Evolutionary conservation across 2,329 filamentous ascomycete genomes (phyloP).

Genomic region (Fusarium mexicanum): DNA sequence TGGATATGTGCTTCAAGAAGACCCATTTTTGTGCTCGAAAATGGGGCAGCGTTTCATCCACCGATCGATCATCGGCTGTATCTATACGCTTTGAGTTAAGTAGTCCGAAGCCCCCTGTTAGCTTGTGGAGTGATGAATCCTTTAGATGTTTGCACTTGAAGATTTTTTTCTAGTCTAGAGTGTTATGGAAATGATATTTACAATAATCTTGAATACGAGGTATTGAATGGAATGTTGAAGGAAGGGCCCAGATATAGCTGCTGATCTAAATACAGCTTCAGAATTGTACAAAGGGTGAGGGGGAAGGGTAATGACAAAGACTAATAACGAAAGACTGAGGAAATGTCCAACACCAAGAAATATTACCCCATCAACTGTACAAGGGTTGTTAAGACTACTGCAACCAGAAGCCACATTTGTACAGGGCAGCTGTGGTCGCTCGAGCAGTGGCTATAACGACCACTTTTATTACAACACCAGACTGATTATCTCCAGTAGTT

Average conservation of each 20-base stretch:
- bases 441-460: not conserved
- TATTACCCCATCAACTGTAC: not conserved
- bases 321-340: not conserved
- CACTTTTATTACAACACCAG: not conserved
- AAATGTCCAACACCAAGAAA: not conserved
- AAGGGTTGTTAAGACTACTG: not conserved
- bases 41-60: not conserved
- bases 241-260: no score
- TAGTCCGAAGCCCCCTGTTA: constrained; percentile 2
- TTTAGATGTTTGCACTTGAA: not conserved
- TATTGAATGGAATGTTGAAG: not conserved
- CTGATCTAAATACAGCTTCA: no score
- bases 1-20: not conserved
- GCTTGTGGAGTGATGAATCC: not conserved
- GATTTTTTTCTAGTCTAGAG: not conserved
- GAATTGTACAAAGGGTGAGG: no score
- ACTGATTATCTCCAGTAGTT: not conserved
- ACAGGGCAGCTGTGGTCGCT: not conserved
- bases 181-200: accelerated
- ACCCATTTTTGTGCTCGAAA: not conserved
- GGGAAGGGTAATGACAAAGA: not conserved
- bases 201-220: no score
- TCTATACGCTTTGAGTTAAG: not conserved
- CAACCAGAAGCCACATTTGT: not conserved
- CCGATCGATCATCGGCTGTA: not conserved